A percentile compares a stretch with the other conserved stretches of the same genome.
Evolutionary conservation across 2,329 filamentous ascomycete genomes (phyloP).

Genomic region (Exophiala viscosa): DNA sequence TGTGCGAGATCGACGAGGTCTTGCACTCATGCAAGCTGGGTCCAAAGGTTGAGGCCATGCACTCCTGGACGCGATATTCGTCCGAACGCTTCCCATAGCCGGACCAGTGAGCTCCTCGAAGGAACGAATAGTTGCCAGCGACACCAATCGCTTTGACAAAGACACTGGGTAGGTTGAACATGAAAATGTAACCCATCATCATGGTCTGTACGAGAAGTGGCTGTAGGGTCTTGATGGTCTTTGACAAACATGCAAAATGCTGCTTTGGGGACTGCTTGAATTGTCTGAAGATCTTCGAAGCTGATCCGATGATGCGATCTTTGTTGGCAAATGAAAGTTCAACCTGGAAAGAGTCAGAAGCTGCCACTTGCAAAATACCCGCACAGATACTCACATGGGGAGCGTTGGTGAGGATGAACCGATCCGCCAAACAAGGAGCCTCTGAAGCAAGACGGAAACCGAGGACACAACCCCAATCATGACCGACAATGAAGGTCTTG

Average conservation of each 20-base stretch:
- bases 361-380: neutral
- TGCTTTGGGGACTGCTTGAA: constrained; percentile 43
- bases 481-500: constrained; percentile 45
- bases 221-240: constrained; percentile 41
- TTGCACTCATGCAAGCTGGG: constrained; percentile 47
- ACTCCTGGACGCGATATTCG: constrained; percentile 42
- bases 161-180: constrained; percentile 48
- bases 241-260: constrained; percentile 45
- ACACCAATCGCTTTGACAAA: constrained; percentile 44
- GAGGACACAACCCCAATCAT: constrained; percentile 55
- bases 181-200: constrained; percentile 54
- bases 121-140: constrained; percentile 49
- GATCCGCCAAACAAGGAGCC: constrained; percentile 53
- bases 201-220: constrained; percentile 49
- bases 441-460: constrained; percentile 57
- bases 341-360: constrained; percentile 33
- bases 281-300: constrained; percentile 50
- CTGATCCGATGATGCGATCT: constrained; percentile 38
- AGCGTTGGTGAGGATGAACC: constrained; percentile 53
- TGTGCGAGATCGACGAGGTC: constrained; percentile 22
- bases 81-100: constrained; percentile 36
- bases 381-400: constrained; percentile 45
- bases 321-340: constrained; percentile 43
- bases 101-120: constrained; percentile 41
- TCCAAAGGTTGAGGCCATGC: constrained; percentile 51